Base-by-base conservation (phyloP, 495 filamentous ascomycete genomes). In the Lasiosphaeris hirsuta region DNA sequence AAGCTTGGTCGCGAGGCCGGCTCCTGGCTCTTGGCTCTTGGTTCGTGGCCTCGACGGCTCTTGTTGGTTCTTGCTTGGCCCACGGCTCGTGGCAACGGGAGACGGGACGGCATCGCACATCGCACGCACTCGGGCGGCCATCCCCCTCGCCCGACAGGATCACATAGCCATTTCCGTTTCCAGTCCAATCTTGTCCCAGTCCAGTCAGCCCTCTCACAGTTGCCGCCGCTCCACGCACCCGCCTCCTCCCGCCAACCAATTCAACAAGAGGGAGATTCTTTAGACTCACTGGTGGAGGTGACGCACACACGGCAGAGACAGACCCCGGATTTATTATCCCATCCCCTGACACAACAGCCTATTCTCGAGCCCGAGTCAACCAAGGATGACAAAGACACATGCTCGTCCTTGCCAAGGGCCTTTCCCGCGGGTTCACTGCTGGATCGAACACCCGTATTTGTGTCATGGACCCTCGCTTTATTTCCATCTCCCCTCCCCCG, bases 71-170 rank as follows among this genome's bases (percentile, higher is more conserved):
- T 36, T 37, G 47, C 15, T n/a, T 30, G n/a, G n/a, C 37, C 35
- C 37, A 35, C 5, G 47, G 43, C 42, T 42, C 57, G 49, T 48
- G 47, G 48, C 40, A 13, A 17, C 23, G 37, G 47, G 56, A 57
- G 10, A 37, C 57, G 57, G 50, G 49, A 59, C 57, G 57, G 57
- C 49, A 59, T 53, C 50, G 57, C 49, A 59, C 57, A 43, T 49
- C 41, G 17, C 36, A 13, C n/a, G 23, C 23, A 30, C 23, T 2
- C 23, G 23, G 23, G 23, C 23, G 23, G 23, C 19, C 13, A 33
- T 35, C 7, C 19, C 35, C 35, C 17, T n/a, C 56, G 49, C 56
- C 47, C 13, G 52, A 45, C 40, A 52, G 30, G 56, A 50, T 59
- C 23, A 42, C 50, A 59, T 19, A 49, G 11, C 10, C 38, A 44